Percentiles rank a stretch among this genome's conserved stretches.
Conservation (phyloP, 345 rosid species). For the Aethionema arabicum region DNA sequence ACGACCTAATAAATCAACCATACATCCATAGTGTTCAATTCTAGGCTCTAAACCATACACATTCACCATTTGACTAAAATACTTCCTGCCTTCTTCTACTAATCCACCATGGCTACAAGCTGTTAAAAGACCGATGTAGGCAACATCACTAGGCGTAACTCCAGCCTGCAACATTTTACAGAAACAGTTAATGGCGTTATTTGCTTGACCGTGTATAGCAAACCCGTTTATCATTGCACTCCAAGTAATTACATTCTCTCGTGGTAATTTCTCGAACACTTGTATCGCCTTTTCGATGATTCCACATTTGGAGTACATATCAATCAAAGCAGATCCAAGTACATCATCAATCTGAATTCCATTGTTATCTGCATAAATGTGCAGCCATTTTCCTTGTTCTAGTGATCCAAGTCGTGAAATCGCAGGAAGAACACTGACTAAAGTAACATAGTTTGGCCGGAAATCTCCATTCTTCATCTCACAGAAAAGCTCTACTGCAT, state of each 20-base stretch:
- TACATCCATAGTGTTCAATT: slow-evolving; percentile 71
- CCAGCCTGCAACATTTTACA: slow-evolving; percentile 46
- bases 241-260: slow-evolving; percentile 58
- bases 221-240: slow-evolving; percentile 66
- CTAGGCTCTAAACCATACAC: slow-evolving; percentile 56
- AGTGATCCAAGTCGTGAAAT: slow-evolving; percentile 53
- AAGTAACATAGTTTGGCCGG: slow-evolving; percentile 55
- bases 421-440: slow-evolving; percentile 70
- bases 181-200: slow-evolving; percentile 53
- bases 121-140: slow-evolving; percentile 51
- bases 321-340: slow-evolving; percentile 70
- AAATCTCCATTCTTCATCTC: slow-evolving; percentile 55
- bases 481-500: slow-evolving; percentile 54
- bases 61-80: slow-evolving; percentile 54
- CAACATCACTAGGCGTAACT: slow-evolving; percentile 52
- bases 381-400: slow-evolving; percentile 69
- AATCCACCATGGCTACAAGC: slow-evolving; percentile 76
- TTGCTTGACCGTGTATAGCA: slow-evolving; percentile 60
- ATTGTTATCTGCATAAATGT: slow-evolving; percentile 52
- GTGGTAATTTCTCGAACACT: slow-evolving; percentile 50
- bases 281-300: slow-evolving; percentile 57
- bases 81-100: slow-evolving; percentile 52
- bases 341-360: slow-evolving; percentile 51
- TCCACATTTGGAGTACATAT: slow-evolving; percentile 80
- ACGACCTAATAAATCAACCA: slow-evolving; percentile 74